Conservation (phyloP, 495 filamentous ascomycete species). For the Talaromyces thailandensis region DNA sequence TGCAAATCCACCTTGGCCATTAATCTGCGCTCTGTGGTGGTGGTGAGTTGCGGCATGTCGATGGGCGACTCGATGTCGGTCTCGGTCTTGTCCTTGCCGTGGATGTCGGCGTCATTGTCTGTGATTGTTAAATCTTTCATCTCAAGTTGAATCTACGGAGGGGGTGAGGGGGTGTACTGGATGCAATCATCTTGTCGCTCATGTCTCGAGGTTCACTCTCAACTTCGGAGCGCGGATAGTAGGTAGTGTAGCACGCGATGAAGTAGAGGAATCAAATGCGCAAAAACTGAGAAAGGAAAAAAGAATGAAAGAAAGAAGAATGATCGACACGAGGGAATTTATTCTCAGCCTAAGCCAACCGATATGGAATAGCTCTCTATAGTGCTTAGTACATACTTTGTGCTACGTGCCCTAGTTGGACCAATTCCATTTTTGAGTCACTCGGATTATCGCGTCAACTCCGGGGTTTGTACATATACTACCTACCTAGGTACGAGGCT, state of each 20-base stretch:
- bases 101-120: neutral
- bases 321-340: too few species aligned
- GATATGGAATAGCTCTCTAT: neutral
- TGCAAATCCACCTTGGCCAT: constrained; percentile 71
- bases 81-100: constrained; percentile 1
- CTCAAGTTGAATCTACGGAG: too few species aligned
- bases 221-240: neutral
- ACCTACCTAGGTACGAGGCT: too few species aligned
- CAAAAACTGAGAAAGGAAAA: neutral
- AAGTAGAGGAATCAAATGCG: neutral
- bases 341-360: neutral
- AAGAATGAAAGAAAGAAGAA: too few species aligned
- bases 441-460: neutral
- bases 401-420: too few species aligned
- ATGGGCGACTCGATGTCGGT: neutral
- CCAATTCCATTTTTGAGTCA: neutral
- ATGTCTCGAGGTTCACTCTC: neutral
- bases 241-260: neutral
- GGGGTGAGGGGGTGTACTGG: neutral
- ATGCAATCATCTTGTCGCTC: neutral
- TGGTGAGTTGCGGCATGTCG: constrained; percentile 25
- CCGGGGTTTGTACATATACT: too few species aligned
- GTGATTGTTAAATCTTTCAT: neutral
- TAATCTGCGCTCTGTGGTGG: constrained; percentile 62
- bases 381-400: too few species aligned